Evolutionary conservation across 1,284 basidiomycete species (phyloP), one percentile per base, ranked within the genome.

Genomic region (Cutaneotrichosporon cyanovorans): DNA sequence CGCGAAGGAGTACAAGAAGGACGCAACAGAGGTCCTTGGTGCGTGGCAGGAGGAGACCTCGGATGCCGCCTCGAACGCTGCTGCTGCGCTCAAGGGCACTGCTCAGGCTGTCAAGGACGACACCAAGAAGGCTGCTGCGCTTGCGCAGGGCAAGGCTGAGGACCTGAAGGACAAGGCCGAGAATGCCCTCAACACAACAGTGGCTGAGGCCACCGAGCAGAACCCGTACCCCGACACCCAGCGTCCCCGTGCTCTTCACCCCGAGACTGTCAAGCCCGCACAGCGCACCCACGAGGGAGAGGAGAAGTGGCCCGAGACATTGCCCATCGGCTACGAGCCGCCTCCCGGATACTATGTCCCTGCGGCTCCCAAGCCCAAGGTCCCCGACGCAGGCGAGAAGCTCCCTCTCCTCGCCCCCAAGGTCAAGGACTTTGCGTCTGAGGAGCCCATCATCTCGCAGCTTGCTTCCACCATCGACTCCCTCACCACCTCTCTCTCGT

Each of bases 391-490:
- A 19, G 25, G 25, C 25, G 54, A 48, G 51, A 48, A 53, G 53
- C 76, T 93, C 11, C 89, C 91, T 34, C 78, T 87, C 37, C 76
- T 97, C 51, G 84, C 87, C 0, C 87, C 91, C 5, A 78, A 80
- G 31, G 80, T 98, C 47, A 78, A 82, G 46, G 82, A 83, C 46
- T 77, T 91, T 42, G 77, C 77, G 36, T 83, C 83, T 6, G 87
- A 93, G 58, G 78, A 79, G 64, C 92, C 93, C 15, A 83, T 96
- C 62, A 85, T 98, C 53, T 78, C 83, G 1, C 89, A 96, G 68
- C 82, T 98, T 15, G 93, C 92, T 4, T 79, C 81, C 12, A 93
- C 90, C 36, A 97, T 98, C 60, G 93, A 97, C 73, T 81, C 84
- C 64, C 83, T 98, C 42, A 84, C 91, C 16, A 79, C 82, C 11